phyloP scores from a whole-genome alignment of 2,329 filamentous ascomycete genomes.

The Neopestalotiopsis rosae region DNA sequence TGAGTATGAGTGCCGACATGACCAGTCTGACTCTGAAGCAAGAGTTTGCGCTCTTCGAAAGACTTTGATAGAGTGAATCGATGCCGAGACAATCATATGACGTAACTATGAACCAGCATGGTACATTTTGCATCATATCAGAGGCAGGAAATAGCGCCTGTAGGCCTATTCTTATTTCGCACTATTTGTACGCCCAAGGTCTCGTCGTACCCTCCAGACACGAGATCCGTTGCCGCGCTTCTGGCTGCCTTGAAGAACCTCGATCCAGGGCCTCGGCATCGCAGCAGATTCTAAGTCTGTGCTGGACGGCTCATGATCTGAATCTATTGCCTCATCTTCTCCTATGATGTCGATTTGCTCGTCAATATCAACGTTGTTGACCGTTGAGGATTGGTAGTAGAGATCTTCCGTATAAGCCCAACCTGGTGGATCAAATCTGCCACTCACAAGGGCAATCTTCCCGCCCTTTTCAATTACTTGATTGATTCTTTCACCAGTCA shows the following conservation, averaged over 20 bases:
- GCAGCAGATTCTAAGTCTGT: conserved; percentile 30
- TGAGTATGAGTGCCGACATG: not conserved
- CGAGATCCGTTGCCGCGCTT: conserved; percentile 62
- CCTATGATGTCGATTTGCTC: conserved; percentile 37
- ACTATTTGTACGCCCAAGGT: conserved; percentile 52
- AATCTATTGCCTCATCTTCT: conserved; percentile 38
- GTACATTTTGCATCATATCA: not conserved
- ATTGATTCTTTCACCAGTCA: conserved; percentile 46
- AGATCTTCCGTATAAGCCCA: conserved; percentile 74
- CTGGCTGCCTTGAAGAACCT: conserved; percentile 59
- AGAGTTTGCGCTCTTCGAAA: not conserved
- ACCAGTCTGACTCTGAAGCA: not conserved
- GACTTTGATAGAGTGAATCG: not conserved
- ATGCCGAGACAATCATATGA: not conserved
- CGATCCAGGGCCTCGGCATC: conserved; percentile 64
- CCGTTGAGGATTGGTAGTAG: conserved; percentile 37
- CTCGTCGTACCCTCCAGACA: conserved; percentile 68
- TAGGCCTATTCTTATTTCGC: not conserved
- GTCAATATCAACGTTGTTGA: conserved; percentile 30
- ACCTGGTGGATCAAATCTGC: conserved; percentile 70
- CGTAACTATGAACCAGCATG: not conserved
- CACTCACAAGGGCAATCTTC: conserved; percentile 67
- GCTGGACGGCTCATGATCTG: conserved; percentile 1
- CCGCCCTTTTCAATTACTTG: conserved; percentile 46
- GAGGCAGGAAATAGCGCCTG: not conserved